Evolutionary conservation across 106 monocot species (phyloP).

Genomic region (Vanilla planifolia): DNA sequence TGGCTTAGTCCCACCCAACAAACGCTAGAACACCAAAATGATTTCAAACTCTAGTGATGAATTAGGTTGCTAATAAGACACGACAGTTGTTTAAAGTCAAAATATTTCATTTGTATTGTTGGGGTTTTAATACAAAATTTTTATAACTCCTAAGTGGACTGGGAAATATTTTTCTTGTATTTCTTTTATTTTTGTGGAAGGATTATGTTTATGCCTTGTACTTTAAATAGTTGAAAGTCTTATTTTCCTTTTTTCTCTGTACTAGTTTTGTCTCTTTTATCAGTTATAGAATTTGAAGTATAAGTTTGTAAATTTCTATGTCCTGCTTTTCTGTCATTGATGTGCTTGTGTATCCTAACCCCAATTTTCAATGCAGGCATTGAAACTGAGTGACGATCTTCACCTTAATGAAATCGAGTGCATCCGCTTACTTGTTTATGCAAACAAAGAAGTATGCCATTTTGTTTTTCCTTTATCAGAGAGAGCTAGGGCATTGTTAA

Average conservation of each 20-base stretch:
- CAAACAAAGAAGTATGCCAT: conserved; percentile 79
- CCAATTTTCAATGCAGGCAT: conserved; percentile 38
- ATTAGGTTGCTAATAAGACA: no score
- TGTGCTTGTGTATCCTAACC: background rate
- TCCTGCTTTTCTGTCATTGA: background rate
- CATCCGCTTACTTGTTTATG: conserved; percentile 60
- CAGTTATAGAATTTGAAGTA: background rate
- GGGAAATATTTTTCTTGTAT: no score
- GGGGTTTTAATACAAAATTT: no score
- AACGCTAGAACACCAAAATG: no score
- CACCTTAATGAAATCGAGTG: conserved; percentile 96
- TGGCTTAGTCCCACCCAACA: no score
- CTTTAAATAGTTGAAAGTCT: background rate
- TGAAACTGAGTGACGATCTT: conserved; percentile 93
- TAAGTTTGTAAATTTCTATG: background rate
- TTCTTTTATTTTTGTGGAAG: no score
- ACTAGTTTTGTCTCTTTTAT: no score
- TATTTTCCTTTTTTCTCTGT: background rate
- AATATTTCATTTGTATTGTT: no score
- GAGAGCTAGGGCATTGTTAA: background rate
- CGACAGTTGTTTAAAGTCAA: no score
- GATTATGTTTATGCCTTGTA: background rate
- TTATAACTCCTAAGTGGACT: no score
- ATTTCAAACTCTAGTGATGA: no score
- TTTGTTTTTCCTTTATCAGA: background rate